Percentiles rank a stretch among this genome's conserved stretches.
These are phyloP conservation scores for Marasmius tenuissimus DNA, from an alignment of 1,284 basidiomycete species.

Conservation along the genomic window DNA sequence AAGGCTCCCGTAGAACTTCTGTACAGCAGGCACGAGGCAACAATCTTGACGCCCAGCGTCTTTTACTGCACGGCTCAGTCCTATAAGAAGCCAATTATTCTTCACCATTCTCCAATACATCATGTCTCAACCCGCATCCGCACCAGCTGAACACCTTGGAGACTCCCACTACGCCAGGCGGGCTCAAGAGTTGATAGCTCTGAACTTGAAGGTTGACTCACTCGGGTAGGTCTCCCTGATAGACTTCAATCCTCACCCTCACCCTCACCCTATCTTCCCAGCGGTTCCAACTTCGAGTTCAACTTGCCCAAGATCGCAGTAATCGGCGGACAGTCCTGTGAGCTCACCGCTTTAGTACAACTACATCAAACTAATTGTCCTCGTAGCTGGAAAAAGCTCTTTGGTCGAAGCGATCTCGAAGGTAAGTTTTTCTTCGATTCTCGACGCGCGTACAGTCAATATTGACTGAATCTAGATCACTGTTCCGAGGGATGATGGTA, in stretches of 20 bases:
- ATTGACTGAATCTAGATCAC: constrained; percentile 40
- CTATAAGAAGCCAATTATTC: too few relatives aligned
- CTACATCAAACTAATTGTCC: constrained; percentile 5
- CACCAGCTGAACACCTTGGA: background rate
- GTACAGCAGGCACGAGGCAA: too few relatives aligned
- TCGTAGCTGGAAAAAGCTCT: constrained; percentile 57
- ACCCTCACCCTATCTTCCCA: background rate
- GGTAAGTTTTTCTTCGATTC: constrained; percentile 29
- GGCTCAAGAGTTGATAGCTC: background rate
- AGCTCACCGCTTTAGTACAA: constrained; percentile 12
- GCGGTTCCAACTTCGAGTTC: constrained; percentile 20
- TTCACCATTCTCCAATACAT: background rate
- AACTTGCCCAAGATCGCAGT: constrained; percentile 55
- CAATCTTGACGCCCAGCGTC: too few relatives aligned
- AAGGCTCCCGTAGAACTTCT: too few relatives aligned
- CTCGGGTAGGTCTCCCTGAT: background rate
- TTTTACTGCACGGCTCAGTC: too few relatives aligned
- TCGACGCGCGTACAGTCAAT: background rate
- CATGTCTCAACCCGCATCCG: background rate
- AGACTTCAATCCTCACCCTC: background rate
- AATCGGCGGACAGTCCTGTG: constrained; percentile 61
- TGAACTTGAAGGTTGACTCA: background rate
- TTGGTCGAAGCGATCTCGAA: constrained; percentile 59
- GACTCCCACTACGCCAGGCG: background rate
- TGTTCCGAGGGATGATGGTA: constrained; percentile 58